phyloP scores from a whole-genome alignment of 2,329 filamentous ascomycete genomes.

The Hymenoscyphus fructigenus region DNA sequence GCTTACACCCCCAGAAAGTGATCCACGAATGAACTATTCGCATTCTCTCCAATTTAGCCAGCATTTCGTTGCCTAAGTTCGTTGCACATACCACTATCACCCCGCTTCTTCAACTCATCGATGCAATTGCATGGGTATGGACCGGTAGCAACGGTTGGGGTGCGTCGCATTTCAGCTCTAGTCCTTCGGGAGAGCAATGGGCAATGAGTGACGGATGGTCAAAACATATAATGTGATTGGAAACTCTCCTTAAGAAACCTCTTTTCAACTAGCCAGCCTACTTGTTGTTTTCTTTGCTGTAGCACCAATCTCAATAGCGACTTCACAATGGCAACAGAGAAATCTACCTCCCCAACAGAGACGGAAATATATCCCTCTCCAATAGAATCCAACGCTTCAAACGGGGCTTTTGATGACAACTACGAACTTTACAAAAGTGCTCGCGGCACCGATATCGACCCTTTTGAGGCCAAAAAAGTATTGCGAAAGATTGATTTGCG shows the following conservation, averaged over 20 bases:
- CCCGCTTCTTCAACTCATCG: background rate
- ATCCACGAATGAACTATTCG: background rate
- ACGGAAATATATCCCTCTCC: background rate
- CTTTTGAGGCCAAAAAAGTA: conserved; percentile 37
- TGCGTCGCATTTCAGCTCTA: background rate
- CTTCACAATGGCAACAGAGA: background rate
- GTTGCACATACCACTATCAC: background rate
- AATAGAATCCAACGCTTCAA: background rate
- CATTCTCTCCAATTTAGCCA: background rate
- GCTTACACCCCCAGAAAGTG: background rate
- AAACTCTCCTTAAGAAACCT: background rate
- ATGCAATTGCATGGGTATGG: background rate
- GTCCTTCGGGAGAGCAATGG: background rate
- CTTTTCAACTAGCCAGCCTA: background rate
- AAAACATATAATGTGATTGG: background rate
- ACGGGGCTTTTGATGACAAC: conserved; percentile 33
- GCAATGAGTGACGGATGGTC: background rate
- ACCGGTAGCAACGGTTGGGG: background rate
- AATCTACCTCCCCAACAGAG: background rate
- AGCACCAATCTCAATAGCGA: background rate
- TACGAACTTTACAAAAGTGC: conserved; percentile 37
- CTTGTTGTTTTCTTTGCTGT: background rate
- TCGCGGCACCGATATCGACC: conserved; percentile 26
- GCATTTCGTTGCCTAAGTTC: background rate
- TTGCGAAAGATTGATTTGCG: conserved; percentile 53